Evolutionary conservation across 352 stramenopile genomes (phyloP), one percentile per base, ranked within the genome.

Genomic region (Discostella stelligera): DNA sequence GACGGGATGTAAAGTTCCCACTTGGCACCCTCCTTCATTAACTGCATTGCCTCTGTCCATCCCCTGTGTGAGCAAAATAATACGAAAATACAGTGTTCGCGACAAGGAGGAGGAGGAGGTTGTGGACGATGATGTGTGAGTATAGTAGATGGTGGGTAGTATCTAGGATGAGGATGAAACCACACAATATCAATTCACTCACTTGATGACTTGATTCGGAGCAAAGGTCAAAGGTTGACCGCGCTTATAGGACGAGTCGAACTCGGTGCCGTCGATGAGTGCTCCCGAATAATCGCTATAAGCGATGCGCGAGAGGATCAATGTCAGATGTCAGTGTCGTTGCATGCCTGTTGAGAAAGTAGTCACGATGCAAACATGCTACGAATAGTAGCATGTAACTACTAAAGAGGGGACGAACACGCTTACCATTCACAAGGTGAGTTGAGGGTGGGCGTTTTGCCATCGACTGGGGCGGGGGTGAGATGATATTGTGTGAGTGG

Each of bases 171-270:
- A n/a, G n/a, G 16, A 59, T 23, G 5, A 39, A 13, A 59, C 8
- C 37, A 20, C 1, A 8, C 5, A 37, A 3, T 32, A 27, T 1
- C 18, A 41, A 37, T 58, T 1, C n/a, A 60, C 53, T 37, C 89
- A 89, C 58, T 73, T 80, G 74, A 94, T 94, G 14, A 94, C 89
- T 74, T 94, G 89, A 90, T 96, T 98, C 89, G 88, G 94, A 59
- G 93, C 94, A 77, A 98, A 98, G 53, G 95, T 94, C 66, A 97
- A 96, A 6, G 95, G 95, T 81, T 90, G 69, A 67, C 94, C 93
- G 71, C 95, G 95, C 78, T 97, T 95, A 64, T 96, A 79, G 53
- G 93, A 97, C 68, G 94, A 98, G 87, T 98, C 95, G 79, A 98
- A 98, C 84, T 98, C 95, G 77, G 89, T 95, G 68, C 95, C 95